These are phyloP conservation scores for Closterium sp. DNA, from an alignment of 139 green algal genomes.

Conservation along the genomic window DNA sequence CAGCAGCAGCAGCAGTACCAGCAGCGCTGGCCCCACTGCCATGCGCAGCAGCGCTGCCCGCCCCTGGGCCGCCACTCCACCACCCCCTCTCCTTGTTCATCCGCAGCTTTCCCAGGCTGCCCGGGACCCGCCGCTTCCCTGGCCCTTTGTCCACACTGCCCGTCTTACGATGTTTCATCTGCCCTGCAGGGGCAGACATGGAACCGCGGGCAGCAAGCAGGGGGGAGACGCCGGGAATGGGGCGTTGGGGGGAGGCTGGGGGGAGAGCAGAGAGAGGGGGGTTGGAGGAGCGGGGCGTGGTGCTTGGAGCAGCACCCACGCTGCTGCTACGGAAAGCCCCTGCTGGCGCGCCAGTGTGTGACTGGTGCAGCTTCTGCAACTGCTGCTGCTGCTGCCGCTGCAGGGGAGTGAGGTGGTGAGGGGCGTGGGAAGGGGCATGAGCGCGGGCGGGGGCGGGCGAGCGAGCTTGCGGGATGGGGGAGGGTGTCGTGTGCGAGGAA, in stretches of 20 bases:
- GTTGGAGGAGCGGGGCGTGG: not conserved
- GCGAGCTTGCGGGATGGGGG: not conserved
- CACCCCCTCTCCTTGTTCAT: not conserved
- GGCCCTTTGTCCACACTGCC: not conserved
- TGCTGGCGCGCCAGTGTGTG: not conserved
- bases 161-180: not conserved
- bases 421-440: not conserved
- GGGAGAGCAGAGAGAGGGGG: not conserved
- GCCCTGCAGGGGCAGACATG: not conserved
- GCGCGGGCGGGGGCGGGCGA: no score
- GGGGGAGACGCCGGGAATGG: not conserved
- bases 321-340: not conserved
- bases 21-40: not conserved
- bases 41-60: not conserved
- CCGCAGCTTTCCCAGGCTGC: not conserved
- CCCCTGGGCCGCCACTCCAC: not conserved
- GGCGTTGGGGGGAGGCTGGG: not conserved
- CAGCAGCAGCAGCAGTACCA: not conserved
- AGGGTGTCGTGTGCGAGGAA: not conserved
- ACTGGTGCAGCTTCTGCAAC: not conserved
- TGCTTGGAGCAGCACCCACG: not conserved
- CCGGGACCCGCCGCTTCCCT: not conserved
- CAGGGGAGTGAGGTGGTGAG: not conserved
- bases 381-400: not conserved
- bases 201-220: not conserved